Base-by-base conservation (phyloP, 805 yeast species). In the Nakazawaea anatomiae region DNA sequence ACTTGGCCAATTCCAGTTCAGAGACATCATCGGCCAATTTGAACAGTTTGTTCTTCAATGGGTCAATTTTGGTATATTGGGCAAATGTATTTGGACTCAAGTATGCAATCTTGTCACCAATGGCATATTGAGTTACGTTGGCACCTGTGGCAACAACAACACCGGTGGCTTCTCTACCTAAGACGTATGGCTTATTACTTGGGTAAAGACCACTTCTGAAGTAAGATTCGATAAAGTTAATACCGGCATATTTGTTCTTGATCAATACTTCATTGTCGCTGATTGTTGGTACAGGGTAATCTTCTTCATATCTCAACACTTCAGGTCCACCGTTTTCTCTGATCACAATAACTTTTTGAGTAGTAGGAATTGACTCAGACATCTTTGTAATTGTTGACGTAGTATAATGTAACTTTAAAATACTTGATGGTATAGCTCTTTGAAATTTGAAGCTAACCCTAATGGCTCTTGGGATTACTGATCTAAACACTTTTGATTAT, bases 201-300 rank as follows among this genome's bases (percentile, higher is more conserved):
- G 88, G 86, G 61, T 91, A 91, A 5, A 85, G 60, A 4, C 97
- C 97, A 47, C 70, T 77, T 61, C 97, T 78, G 71, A 87, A 88
- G 68, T 90, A 91, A 4, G 82, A 73, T 60, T 91, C 97, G 56
- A 89, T 85, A 71, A 79, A 87, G 59, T 89, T 89, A 60, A 89
- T 70, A 35, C 98, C 98, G 10, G 90, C 75, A 58, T 79, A 89
- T 50, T 71, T 74, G 73, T 86, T 87, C 67, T 85, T 84, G 61
- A 91, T 73, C 45, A 91, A 71, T 9, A 91, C 62, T 54, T 89
- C 88, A 48, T 75, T 72, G 3, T 71, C 74, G 5, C 68, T 62
- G 48, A 85, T 72, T 42, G 68, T 62, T 3, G 96, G 95, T 5
- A 83, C 77, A 4, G 84, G 80, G 38, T 69, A 64, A 39, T 82